phyloP scores from a whole-genome alignment of 345 rosid genomes.

The Bruguiera parviflora region DNA sequence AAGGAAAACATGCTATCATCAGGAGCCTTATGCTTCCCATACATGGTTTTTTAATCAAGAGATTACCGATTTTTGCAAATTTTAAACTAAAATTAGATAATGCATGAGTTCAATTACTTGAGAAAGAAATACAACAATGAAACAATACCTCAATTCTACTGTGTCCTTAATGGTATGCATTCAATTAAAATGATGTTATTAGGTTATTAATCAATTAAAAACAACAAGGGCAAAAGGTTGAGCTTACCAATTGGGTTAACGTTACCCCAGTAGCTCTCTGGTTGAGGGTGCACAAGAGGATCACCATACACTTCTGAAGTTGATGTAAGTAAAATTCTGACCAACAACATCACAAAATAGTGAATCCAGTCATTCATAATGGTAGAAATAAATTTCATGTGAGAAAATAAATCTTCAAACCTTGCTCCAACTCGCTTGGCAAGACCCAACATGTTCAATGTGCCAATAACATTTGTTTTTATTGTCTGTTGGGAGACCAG shows the following conservation, averaged over 20 bases:
- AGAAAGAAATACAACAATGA: background rate
- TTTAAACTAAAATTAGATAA: background rate
- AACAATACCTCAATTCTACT: background rate
- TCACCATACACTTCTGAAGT: constrained; percentile 97
- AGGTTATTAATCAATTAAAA: background rate
- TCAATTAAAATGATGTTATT: background rate
- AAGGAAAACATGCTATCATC: background rate
- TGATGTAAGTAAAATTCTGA: constrained; percentile 89
- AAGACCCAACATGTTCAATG: constrained; percentile 95
- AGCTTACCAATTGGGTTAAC: constrained; percentile 86
- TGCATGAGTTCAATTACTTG: too few relatives aligned
- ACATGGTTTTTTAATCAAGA: too few relatives aligned
- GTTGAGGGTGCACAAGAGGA: constrained; percentile 90
- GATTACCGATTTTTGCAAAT: too few relatives aligned
- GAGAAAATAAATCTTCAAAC: constrained; percentile 28
- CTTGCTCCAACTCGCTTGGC: constrained; percentile 98
- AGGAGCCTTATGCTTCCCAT: too few relatives aligned
- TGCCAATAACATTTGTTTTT: constrained; percentile 96
- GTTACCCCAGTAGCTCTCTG: constrained; percentile 97
- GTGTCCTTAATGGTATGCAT: too few relatives aligned
- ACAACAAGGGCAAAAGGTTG: background rate
- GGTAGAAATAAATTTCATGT: background rate
- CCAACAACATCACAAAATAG: constrained; percentile 5
- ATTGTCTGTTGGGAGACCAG: constrained; percentile 53
- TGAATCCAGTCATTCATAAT: background rate